These are phyloP conservation scores for cucumber (Cucumis sativus) DNA, from an alignment of 306 rosid species.

Conservation along the genomic window Cucumber_9930_V3 NC_026659.2:24006001-24006500, in stretches of 20 bases:
- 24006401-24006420: no score
- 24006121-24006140: constrained; percentile 2
- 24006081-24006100: background rate
- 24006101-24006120: background rate
- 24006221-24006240: background rate
- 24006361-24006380: no score
- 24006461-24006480: no score
- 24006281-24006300: background rate
- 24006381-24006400: no score
- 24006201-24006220: background rate
- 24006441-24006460: no score
- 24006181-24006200: background rate
- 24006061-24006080: constrained; percentile 4
- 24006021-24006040: background rate
- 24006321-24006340: background rate
- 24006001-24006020: background rate
- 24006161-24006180: background rate
- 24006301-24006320: background rate
- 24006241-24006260: no score
- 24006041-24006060: background rate
- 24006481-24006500: no score
- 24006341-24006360: no score
- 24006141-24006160: background rate
- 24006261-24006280: no score
- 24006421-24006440: no score